Percentiles rank a stretch among this genome's conserved stretches.
phyloP scores from a whole-genome alignment of 257 asterid species.

The Gynochthodes officinalis region DNA sequence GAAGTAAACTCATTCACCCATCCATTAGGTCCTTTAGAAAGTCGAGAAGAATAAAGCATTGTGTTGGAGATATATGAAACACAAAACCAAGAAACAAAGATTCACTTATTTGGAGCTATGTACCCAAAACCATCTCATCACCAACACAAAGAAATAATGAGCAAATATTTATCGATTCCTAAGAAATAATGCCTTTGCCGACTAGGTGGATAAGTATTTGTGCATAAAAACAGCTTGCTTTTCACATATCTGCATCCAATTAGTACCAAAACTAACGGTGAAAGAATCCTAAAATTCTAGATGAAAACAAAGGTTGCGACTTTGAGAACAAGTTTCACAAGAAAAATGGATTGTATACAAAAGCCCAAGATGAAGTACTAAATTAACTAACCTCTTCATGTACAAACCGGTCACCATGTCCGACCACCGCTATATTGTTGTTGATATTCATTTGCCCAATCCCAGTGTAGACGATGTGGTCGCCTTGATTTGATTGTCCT shows the following conservation, averaged over 20 bases:
- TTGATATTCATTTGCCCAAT: conserved; percentile 89
- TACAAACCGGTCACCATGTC: conserved; percentile 86
- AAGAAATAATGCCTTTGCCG: not conserved
- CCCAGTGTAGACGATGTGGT: conserved; percentile 62
- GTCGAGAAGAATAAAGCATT: conserved; percentile 44
- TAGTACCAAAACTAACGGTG: not conserved
- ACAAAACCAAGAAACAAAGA: not conserved
- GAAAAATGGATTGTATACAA: not conserved
- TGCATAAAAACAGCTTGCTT: not conserved
- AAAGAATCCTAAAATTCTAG: not conserved
- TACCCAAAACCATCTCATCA: not conserved
- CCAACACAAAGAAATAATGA: not conserved
- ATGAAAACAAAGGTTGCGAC: not conserved
- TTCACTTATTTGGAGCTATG: not conserved
- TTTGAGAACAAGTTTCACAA: not conserved
- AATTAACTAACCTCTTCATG: conserved; percentile 72
- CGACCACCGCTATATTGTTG: conserved; percentile 74
- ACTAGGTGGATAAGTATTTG: not conserved
- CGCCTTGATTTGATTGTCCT: conserved; percentile 88
- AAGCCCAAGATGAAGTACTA: not conserved
- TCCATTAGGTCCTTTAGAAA: conserved; percentile 68
- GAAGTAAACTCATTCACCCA: conserved; percentile 89
- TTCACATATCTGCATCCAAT: too few relatives aligned
- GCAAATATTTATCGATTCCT: not conserved
- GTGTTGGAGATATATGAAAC: conserved; percentile 5